phyloP scores from a whole-genome alignment of 1,284 basidiomycete genomes.

The Sporisorium exsertum region DNA sequence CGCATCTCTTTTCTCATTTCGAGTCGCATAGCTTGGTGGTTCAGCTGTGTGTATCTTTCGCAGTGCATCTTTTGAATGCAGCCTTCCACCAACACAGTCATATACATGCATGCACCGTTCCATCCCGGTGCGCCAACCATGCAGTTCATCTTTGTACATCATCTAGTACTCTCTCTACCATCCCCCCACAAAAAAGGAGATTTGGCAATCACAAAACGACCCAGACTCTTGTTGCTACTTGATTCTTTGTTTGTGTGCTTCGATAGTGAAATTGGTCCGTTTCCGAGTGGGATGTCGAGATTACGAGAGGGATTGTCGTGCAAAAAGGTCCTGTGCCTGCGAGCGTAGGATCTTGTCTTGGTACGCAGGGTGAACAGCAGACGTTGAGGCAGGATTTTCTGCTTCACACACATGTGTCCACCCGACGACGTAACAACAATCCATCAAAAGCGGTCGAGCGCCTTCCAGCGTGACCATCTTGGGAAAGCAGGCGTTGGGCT shows the following conservation, averaged over 20 bases:
- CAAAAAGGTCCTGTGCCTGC: too few species aligned
- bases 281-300: not conserved
- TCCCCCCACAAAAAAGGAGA: conserved; percentile 27
- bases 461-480: too few species aligned
- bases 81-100: conserved; percentile 24
- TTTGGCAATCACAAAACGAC: conserved; percentile 34
- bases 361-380: too few species aligned
- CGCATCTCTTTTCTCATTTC: conserved; percentile 17
- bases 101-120: conserved; percentile 27
- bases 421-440: too few species aligned
- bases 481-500: not conserved
- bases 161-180: conserved; percentile 24
- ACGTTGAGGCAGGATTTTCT: too few species aligned
- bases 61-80: conserved; percentile 9
- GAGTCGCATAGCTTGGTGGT: conserved; percentile 36
- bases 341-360: too few species aligned
- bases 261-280: not conserved
- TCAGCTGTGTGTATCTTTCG: conserved; percentile 19
- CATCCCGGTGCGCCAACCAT: conserved; percentile 20
- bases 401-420: too few species aligned
- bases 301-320: not conserved
- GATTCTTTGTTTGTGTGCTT: not conserved
- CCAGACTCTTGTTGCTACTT: conserved; percentile 36
- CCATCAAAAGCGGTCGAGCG: too few species aligned
- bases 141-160: conserved; percentile 44